Evolutionary conservation across 768 basidiomycete genomes (phyloP), one percentile per base, ranked within the genome.

Genomic region (Steccherinum ochraceum): DNA sequence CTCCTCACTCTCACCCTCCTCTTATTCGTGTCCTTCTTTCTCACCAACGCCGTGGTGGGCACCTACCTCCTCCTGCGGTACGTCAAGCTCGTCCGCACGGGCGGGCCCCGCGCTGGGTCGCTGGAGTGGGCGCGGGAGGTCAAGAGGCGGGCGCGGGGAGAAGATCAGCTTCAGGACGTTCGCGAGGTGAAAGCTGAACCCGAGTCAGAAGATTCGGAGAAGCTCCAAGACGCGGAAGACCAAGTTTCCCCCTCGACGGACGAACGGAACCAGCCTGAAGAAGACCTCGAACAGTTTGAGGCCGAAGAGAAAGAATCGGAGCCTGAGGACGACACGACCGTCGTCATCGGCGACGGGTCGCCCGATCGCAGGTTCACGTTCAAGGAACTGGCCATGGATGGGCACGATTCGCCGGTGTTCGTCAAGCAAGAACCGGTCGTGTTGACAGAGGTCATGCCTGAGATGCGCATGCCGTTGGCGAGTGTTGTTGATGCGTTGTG

Each of bases 1-100:
- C 52, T 40, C 2, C 56, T 57, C 55, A 50, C 46, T 1, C 52
- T 62, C 42, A 13, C 45, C n/a, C 26, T 58, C 48, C 49, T 62
- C 10, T 27, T 58, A 27, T 25, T 57, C 25, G 52, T 60, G 48
- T 51, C 55, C 5, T 45, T 56, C 44, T 40, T 58, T 24, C 44
- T 58, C 40, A 43, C 59, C n/a, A 45, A 45, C 40, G 49, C 52
- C 2, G 30, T 54, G 18, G 40, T 62, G 23, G 40, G 42, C 24
- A 44, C 49, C 4, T 54, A 52, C 47, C 45, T 60, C 23, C 20
- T 57, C 27, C 25, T 53, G 7, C 53, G 53, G 30, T 45, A 54
- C 43, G 46, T 45, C 16, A 23, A 47, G 20, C 40, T 50, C 40
- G 54, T 56, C 12, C 55, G 56, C 40, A 23, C 35, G 18, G 51